phyloP scores from a whole-genome alignment of 129 eudicot species.

The Saussurea involucrata region DNA sequence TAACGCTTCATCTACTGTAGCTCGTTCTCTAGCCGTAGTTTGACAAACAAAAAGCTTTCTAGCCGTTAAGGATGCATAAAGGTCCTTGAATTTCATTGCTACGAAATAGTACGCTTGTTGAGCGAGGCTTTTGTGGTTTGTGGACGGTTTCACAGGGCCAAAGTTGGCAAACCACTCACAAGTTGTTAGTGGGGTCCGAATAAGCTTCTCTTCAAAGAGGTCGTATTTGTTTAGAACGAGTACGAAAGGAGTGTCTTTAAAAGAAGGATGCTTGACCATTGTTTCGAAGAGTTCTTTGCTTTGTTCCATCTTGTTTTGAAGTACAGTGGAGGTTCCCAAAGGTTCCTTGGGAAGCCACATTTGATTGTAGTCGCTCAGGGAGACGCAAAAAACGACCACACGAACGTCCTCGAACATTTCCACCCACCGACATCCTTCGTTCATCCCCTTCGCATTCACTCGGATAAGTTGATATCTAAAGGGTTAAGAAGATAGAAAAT shows the following conservation, averaged over 20 bases:
- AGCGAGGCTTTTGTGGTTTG: slow-evolving; percentile 75
- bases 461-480: slow-evolving; percentile 82
- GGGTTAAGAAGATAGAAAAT: neutral
- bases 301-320: slow-evolving; percentile 85
- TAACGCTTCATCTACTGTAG: slow-evolving; percentile 80
- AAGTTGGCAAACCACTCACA: slow-evolving; percentile 91
- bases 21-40: slow-evolving; percentile 80
- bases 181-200: slow-evolving; percentile 47
- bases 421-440: slow-evolving; percentile 92
- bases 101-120: slow-evolving; percentile 90
- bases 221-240: slow-evolving; percentile 87
- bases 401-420: slow-evolving; percentile 95
- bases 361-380: slow-evolving; percentile 75
- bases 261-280: slow-evolving; percentile 81
- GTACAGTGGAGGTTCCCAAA: slow-evolving; percentile 32
- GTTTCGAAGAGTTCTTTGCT: slow-evolving; percentile 86
- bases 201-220: slow-evolving; percentile 81
- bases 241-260: slow-evolving; percentile 86
- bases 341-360: slow-evolving; percentile 45
- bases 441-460: slow-evolving; percentile 78
- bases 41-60: slow-evolving; percentile 94
- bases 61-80: slow-evolving; percentile 63
- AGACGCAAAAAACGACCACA: slow-evolving; percentile 67
- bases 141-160: slow-evolving; percentile 73
- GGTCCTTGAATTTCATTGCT: slow-evolving; percentile 92